Percentiles rank a stretch among this genome's conserved stretches.
phyloP scores from a whole-genome alignment of 371 early-diverging fungal species.

The Mycotypha africana region DNA sequence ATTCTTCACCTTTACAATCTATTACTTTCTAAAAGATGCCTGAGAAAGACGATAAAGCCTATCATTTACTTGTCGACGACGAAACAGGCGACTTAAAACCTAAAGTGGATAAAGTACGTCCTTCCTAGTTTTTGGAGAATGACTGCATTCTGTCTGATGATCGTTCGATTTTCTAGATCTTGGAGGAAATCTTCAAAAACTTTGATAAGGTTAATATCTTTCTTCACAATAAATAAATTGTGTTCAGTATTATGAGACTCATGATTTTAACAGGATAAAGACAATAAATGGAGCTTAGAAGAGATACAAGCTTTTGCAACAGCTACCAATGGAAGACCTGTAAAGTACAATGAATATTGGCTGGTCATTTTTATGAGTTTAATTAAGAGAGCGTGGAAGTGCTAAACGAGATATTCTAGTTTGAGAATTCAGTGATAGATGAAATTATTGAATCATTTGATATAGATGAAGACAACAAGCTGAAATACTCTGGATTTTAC shows the following conservation, averaged over 20 bases:
- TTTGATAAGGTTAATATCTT: constrained; percentile 52
- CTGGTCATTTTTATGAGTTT: no score
- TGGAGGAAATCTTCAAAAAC: constrained; percentile 56
- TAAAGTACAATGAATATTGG: constrained; percentile 33
- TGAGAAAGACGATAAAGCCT: constrained; percentile 8
- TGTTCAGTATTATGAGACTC: no score
- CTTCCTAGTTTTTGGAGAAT: no score
- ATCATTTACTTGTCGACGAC: constrained; percentile 13
- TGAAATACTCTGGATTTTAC: constrained; percentile 62
- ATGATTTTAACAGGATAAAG: constrained; percentile 59
- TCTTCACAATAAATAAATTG: no score
- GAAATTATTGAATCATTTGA: constrained; percentile 62
- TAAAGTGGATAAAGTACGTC: constrained; percentile 18
- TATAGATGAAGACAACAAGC: constrained; percentile 43
- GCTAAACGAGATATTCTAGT: no score
- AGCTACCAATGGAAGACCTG: constrained; percentile 67
- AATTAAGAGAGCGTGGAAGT: no score
- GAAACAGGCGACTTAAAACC: constrained; percentile 20
- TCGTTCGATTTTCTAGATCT: constrained; percentile 4
- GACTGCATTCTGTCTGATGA: no score
- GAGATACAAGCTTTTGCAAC: constrained; percentile 70
- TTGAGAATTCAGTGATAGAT: constrained; percentile 59
- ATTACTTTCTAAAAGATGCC: constrained; percentile 6
- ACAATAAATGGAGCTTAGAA: constrained; percentile 50
- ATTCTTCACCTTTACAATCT: no score